Conservation (phyloP, 75 land plant genomes). For the Picea glauca region DNA sequence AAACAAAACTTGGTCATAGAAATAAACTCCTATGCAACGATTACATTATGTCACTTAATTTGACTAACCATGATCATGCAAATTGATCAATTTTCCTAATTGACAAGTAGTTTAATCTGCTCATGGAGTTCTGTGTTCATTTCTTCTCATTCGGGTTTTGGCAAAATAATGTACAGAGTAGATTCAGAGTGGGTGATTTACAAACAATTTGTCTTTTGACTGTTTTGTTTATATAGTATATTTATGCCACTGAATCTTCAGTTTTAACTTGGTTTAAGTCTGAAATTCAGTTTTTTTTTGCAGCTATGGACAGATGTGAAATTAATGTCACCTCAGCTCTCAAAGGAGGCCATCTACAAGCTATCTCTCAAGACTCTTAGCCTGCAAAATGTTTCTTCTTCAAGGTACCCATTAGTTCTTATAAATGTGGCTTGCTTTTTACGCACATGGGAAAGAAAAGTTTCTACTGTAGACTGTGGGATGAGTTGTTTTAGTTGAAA, state of each 20-base stretch:
- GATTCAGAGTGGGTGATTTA: not conserved
- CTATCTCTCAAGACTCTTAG: slow-evolving; percentile 57
- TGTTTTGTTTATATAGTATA: not conserved
- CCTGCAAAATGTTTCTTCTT: slow-evolving; percentile 49
- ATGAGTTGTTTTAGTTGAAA: no score
- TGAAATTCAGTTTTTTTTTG: not conserved
- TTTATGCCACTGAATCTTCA: not conserved
- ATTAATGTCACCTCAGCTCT: slow-evolving; percentile 85
- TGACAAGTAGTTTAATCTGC: not conserved
- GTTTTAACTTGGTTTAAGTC: not conserved
- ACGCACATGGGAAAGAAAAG: no score
- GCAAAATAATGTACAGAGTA: not conserved
- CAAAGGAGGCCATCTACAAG: slow-evolving; percentile 67
- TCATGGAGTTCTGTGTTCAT: not conserved
- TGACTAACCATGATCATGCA: no score
- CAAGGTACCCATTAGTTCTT: no score
- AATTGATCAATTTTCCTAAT: no score
- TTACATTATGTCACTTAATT: no score
- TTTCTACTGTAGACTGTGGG: no score
- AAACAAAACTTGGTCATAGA: no score
- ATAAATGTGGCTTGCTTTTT: no score
- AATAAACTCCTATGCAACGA: no score
- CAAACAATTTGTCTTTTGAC: not conserved
- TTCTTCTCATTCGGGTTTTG: not conserved
- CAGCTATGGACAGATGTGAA: slow-evolving; percentile 91